Base-by-base conservation (phyloP, 306 rosid species). In the Parietaria judaica region DNA sequence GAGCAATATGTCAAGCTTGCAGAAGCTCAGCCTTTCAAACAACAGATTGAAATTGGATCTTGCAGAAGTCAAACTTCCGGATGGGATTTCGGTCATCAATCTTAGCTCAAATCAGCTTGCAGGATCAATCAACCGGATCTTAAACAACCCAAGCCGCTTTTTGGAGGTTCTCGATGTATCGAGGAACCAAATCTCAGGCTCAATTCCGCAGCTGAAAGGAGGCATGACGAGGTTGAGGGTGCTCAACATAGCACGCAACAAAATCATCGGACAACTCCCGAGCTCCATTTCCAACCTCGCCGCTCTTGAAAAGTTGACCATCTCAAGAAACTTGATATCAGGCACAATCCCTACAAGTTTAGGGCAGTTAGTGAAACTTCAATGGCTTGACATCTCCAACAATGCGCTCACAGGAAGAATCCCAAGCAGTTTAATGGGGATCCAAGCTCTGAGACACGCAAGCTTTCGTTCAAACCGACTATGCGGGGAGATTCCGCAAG, bases 401-500 rank as follows among this genome's bases (percentile, higher is more conserved):
- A 92, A 92, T 60, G 72, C 71, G n/a, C 80, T 92, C 49, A 70
- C 94, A 48, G 96, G 96, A 14, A 72, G 56, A 74, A 76, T 92
- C 67, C 96, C 99, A 64, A 62, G 74, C 56, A 84, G 87, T 78
- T 68, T 92, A 60, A 76, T 89, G 75, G 90, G 85, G 65, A 76
- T 92, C 52, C 60, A 58, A 69, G 74, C 59, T 46, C 76, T 92
- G 12, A 73, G 62, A 78, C 99, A 92, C 62, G 96, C 83, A 64
- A 86, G 71, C 74, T 92, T 92, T 82, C 78, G 96, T 71, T 85
- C 96, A 45, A 92, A 92, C 80, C 84, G 82, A 67, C 72, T 92
- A 38, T 92, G 99, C 58, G 99, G 99, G 31, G 88, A 80, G 80
- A 92, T 92, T 66, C 96, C 99, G 43, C 96, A 92, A 75, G 82